Percentiles rank a stretch among this genome's conserved stretches.
Conservation (phyloP, 208 protist genomes). For the Porcisia hertigi region DNA sequence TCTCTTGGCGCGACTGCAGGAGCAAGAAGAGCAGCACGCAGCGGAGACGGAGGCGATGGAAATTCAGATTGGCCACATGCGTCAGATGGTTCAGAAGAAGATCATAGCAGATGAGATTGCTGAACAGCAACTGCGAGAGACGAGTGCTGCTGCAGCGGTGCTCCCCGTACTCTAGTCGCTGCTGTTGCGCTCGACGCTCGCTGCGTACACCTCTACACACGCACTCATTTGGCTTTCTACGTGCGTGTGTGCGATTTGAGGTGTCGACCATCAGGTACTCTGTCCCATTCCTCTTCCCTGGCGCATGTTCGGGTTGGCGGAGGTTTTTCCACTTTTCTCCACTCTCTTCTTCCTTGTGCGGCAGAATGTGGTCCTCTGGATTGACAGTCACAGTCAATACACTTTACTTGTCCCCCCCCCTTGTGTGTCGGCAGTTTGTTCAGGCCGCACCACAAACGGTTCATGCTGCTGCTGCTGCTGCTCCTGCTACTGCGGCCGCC, state of each 20-base stretch:
- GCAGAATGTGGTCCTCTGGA: too few relatives aligned
- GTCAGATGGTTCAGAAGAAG: slow-evolving; percentile 59
- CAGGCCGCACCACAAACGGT: slow-evolving; percentile 2
- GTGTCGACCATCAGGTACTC: background rate
- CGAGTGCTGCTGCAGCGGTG: slow-evolving; percentile 40
- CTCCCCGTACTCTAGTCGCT: slow-evolving; percentile 32
- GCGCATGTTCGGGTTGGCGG: background rate
- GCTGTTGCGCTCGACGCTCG: slow-evolving; percentile 14
- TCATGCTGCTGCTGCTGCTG: too few relatives aligned
- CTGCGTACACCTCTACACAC: background rate
- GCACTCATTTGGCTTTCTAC: background rate
- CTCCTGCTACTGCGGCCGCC: background rate
- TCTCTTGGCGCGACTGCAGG: slow-evolving; percentile 3
- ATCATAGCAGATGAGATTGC: slow-evolving; percentile 52
- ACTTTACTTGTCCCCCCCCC: slow-evolving; percentile 8
- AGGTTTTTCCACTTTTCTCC: slow-evolving; percentile 13
- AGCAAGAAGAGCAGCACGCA: slow-evolving; percentile 21
- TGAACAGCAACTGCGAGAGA: slow-evolving; percentile 51
- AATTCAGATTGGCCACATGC: slow-evolving; percentile 41
- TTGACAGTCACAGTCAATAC: too few relatives aligned
- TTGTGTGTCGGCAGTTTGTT: background rate
- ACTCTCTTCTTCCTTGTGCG: slow-evolving; percentile 3
- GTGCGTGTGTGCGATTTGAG: background rate
- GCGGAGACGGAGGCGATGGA: slow-evolving; percentile 30
- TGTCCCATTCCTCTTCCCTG: background rate